Evolutionary conservation across 768 basidiomycete species (phyloP), one percentile per base, ranked within the genome.

Genomic region (Gautieria morchelliformis): DNA sequence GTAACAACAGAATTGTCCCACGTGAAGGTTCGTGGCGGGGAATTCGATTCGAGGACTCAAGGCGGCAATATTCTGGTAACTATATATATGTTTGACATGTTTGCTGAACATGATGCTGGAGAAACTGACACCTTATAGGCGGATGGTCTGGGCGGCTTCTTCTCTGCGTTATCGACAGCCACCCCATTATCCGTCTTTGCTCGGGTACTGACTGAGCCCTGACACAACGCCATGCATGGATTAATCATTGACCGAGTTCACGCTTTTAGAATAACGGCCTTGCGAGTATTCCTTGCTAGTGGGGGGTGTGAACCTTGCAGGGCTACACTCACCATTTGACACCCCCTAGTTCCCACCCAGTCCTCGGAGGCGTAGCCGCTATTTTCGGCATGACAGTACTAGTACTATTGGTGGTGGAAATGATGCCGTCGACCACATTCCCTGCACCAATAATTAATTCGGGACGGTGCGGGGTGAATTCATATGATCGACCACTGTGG

Each of bases 321-420:
- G 14, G 5, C 1, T 44, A 9, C 24, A 9, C 53, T 41, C 27
- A 22, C 32, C 11, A 22, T 17, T 35, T 55, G 15, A 22, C 30
- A n/a, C 40, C 10, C 17, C 22, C 14, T 59, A 79, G 78, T 93
- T 59, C 91, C 90, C 1, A 84, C 64, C 75, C 89, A 0, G 89
- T 90, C 7, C 77, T 90, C 0, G 90, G 89, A 1, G 89, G 89
- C 3, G 88, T 92, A n/a, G n/a, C n/a, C n/a, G n/a, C n/a, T n/a
- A n/a, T n/a, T n/a, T n/a, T n/a, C n/a, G n/a, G n/a, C n/a, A n/a
- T n/a, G n/a, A n/a, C n/a, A n/a, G n/a, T n/a, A n/a, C n/a, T n/a
- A n/a, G n/a, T n/a, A n/a, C n/a, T n/a, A n/a, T n/a, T n/a, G n/a
- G n/a, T n/a, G n/a, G n/a, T n/a, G n/a, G n/a, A n/a, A n/a, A n/a